Percentiles rank a stretch among this genome's conserved stretches.
Conservation (phyloP, 2,329 filamentous ascomycete genomes). For the Beauveria sp. region DNA sequence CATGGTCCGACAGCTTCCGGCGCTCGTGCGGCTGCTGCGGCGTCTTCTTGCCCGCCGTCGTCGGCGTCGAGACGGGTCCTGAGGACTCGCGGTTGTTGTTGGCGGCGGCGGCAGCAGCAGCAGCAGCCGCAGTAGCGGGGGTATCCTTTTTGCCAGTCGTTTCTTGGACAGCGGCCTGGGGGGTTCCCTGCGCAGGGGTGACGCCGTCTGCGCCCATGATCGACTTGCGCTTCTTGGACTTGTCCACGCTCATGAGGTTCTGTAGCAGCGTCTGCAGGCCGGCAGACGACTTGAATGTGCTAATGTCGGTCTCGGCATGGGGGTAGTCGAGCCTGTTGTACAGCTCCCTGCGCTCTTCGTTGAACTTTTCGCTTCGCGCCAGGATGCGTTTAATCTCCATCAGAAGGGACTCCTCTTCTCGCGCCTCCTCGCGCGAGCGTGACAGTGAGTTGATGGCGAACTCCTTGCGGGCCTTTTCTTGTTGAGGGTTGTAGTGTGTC, state of each 20-base stretch:
- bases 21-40: conserved; percentile 45
- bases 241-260: conserved; percentile 74
- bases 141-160: conserved; percentile 40
- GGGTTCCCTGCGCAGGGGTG: conserved; percentile 35
- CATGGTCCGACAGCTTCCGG: conserved; percentile 64
- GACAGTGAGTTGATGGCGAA: conserved; percentile 74
- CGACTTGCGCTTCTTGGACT: conserved; percentile 80
- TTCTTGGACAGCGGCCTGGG: conserved; percentile 30
- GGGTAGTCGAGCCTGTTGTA: conserved; percentile 84
- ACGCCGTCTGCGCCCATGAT: conserved; percentile 53
- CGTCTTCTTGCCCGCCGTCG: conserved; percentile 43
- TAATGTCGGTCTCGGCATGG: conserved; percentile 59
- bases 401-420: conserved; percentile 84
- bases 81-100: conserved; percentile 26
- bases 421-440: conserved; percentile 77
- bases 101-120: conserved; percentile 18
- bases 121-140: conserved; percentile 46
- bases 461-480: conserved; percentile 74
- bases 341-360: conserved; percentile 79
- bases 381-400: conserved; percentile 89
- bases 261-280: conserved; percentile 75
- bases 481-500: conserved; percentile 73
- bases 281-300: conserved; percentile 70
- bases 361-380: conserved; percentile 75
- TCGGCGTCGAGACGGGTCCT: conserved; percentile 26